phyloP scores from a whole-genome alignment of 2,329 filamentous ascomycete genomes.

The Karstenula rhodostoma region DNA sequence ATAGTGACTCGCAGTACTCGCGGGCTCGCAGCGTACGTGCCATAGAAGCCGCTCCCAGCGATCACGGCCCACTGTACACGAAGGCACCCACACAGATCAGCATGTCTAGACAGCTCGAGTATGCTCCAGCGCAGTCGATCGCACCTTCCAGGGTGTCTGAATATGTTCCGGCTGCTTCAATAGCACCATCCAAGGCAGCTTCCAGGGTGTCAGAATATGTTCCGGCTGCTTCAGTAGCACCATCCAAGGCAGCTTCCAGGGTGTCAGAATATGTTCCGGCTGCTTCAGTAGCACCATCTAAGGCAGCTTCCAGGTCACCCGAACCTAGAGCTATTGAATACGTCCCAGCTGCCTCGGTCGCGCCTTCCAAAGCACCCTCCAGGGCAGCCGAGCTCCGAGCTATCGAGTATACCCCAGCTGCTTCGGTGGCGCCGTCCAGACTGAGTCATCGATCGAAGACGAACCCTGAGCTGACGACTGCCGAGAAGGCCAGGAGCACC shows the following conservation, averaged over 20 bases:
- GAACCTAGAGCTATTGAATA: slow-evolving; percentile 31
- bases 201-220: slow-evolving; percentile 18
- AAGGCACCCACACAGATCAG: slow-evolving; percentile 35
- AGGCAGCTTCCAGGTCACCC: slow-evolving; percentile 2
- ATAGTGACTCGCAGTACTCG: slow-evolving; percentile 47
- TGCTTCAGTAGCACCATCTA: slow-evolving; percentile 21
- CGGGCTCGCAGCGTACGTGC: slow-evolving; percentile 41
- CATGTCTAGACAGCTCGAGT: slow-evolving; percentile 25
- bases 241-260: slow-evolving; percentile 9
- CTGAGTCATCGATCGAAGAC: slow-evolving; percentile 40
- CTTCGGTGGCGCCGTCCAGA: slow-evolving; percentile 23
- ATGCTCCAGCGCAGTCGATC: slow-evolving; percentile 9
- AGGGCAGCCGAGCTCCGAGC: slow-evolving; percentile 5
- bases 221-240: slow-evolving; percentile 20
- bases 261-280: slow-evolving; percentile 37
- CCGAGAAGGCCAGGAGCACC: slow-evolving; percentile 31
- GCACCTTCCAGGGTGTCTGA: slow-evolving; percentile 8
- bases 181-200: slow-evolving; percentile 16
- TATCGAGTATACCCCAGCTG: slow-evolving; percentile 38
- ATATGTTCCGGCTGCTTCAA: slow-evolving; percentile 33
- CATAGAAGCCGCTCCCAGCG: slow-evolving; percentile 52
- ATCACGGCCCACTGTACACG: slow-evolving; percentile 43
- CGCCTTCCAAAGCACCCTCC: slow-evolving; percentile 16
- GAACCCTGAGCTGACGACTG: slow-evolving; percentile 39
- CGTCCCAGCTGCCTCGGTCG: slow-evolving; percentile 28